phyloP scores from a whole-genome alignment of 106 monocot species.

The Phalaenopsis equestris region DNA sequence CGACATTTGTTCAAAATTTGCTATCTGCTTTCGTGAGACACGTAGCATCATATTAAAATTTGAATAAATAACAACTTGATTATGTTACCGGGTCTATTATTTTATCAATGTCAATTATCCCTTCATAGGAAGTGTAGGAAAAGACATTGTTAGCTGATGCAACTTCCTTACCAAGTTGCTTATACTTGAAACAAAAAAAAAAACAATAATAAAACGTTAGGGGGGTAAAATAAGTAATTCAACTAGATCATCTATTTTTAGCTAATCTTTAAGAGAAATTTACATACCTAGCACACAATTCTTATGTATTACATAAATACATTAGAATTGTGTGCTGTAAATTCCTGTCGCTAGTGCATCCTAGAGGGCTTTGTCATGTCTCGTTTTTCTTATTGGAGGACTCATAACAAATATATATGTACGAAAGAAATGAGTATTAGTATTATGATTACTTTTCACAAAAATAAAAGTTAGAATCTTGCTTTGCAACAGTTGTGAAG shows the following conservation, averaged over 20 bases:
- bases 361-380: too few species aligned
- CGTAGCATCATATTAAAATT: background rate
- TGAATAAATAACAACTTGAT: background rate
- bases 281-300: too few species aligned
- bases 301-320: too few species aligned
- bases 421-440: too few species aligned
- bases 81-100: conserved; percentile 74
- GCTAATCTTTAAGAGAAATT: too few species aligned
- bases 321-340: too few species aligned
- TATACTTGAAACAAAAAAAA: conserved; percentile 48
- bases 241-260: background rate
- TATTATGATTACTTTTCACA: too few species aligned
- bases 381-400: too few species aligned
- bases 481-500: too few species aligned
- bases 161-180: conserved; percentile 91
- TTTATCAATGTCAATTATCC: conserved; percentile 78
- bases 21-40: conserved; percentile 54
- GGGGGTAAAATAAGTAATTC: background rate
- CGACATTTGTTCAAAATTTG: conserved; percentile 87
- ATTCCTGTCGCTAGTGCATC: too few species aligned
- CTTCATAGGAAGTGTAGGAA: conserved; percentile 86
- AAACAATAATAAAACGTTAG: background rate
- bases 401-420: too few species aligned
- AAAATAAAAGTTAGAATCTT: too few species aligned
- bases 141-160: conserved; percentile 78